Evolutionary conservation across 805 yeast genomes (phyloP).

Genomic region (Kluyveromyces wickerhamii): DNA sequence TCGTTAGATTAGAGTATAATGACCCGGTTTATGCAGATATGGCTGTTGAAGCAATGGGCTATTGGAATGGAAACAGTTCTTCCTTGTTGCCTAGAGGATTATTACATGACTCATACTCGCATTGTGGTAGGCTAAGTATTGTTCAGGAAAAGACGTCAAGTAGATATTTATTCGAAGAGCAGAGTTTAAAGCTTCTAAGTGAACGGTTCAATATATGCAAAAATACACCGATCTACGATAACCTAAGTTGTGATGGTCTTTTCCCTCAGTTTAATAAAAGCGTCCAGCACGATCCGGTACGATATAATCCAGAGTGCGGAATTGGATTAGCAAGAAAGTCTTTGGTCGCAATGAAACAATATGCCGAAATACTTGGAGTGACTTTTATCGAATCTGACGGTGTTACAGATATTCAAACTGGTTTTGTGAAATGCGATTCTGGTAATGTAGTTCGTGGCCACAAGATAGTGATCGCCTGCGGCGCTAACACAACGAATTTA

Average conservation of each 20-base stretch:
- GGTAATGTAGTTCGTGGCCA: slow-evolving; percentile 29
- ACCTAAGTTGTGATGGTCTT: slow-evolving; percentile 25
- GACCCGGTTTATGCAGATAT: slow-evolving; percentile 36
- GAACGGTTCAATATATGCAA: slow-evolving; percentile 17
- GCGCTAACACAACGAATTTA: slow-evolving; percentile 33
- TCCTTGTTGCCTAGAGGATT: slow-evolving; percentile 6
- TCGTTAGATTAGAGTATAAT: slow-evolving; percentile 40
- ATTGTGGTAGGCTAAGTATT: slow-evolving; percentile 36
- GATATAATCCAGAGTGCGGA: slow-evolving; percentile 37
- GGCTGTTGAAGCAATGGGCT: slow-evolving; percentile 37
- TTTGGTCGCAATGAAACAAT: slow-evolving; percentile 26
- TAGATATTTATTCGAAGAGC: slow-evolving; percentile 32
- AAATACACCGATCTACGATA: slow-evolving; percentile 24
- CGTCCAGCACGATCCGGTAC: slow-evolving; percentile 21
- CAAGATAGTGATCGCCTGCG: slow-evolving; percentile 30
- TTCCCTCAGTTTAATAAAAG: slow-evolving; percentile 24
- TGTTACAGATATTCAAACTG: slow-evolving; percentile 17
- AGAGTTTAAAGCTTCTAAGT: slow-evolving; percentile 31
- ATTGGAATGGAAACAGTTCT: slow-evolving; percentile 28
- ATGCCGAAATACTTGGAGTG: slow-evolving; percentile 28
- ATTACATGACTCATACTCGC: slow-evolving; percentile 24
- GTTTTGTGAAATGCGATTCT: slow-evolving; percentile 8
- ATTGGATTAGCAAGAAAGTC: slow-evolving; percentile 37
- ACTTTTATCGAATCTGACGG: slow-evolving; percentile 17
- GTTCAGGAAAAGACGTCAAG: slow-evolving; percentile 30